Evolutionary conservation across 495 filamentous ascomycete genomes (phyloP).

Genomic region (Glutinoglossum americanum): DNA sequence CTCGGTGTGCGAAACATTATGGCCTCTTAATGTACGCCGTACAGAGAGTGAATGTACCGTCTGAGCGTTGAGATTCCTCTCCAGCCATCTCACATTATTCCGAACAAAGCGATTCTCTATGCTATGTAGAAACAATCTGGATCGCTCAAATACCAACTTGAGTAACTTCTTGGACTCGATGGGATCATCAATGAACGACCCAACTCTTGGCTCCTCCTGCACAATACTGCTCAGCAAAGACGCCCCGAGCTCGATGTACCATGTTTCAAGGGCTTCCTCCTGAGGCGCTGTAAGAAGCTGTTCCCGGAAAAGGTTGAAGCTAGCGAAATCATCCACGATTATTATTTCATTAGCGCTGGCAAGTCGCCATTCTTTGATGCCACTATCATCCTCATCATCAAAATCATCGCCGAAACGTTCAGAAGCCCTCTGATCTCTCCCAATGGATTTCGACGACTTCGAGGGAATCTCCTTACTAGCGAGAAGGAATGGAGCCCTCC

Average conservation of each 20-base stretch:
- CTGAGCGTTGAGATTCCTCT: conserved; percentile 61
- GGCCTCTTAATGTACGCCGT: conserved; percentile 43
- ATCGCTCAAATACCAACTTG: conserved; percentile 64
- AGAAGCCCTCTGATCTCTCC: background rate
- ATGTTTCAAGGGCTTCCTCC: conserved; percentile 65
- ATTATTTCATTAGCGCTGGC: conserved; percentile 46
- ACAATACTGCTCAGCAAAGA: conserved; percentile 34
- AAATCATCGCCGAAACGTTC: conserved; percentile 22
- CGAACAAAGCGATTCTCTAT: conserved; percentile 43
- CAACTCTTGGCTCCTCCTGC: conserved; percentile 36
- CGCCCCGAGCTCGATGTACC: conserved; percentile 50
- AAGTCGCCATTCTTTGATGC: conserved; percentile 51
- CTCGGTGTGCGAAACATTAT: conserved; percentile 37
- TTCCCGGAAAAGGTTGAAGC: conserved; percentile 64
- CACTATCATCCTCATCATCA: conserved; percentile 44
- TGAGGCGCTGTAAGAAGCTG: conserved; percentile 65
- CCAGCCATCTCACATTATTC: conserved; percentile 73
- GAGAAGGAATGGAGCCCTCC: conserved; percentile 49
- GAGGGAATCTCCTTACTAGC: conserved; percentile 39
- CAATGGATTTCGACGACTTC: conserved; percentile 15
- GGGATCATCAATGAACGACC: conserved; percentile 30
- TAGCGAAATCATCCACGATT: conserved; percentile 69
- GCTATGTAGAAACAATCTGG: conserved; percentile 71
- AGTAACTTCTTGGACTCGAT: conserved; percentile 33
- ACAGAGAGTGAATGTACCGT: conserved; percentile 54